Evolutionary conservation across 2,329 filamentous ascomycete genomes (phyloP), one percentile per base, ranked within the genome.

Genomic region (Xylariaceae sp.): DNA sequence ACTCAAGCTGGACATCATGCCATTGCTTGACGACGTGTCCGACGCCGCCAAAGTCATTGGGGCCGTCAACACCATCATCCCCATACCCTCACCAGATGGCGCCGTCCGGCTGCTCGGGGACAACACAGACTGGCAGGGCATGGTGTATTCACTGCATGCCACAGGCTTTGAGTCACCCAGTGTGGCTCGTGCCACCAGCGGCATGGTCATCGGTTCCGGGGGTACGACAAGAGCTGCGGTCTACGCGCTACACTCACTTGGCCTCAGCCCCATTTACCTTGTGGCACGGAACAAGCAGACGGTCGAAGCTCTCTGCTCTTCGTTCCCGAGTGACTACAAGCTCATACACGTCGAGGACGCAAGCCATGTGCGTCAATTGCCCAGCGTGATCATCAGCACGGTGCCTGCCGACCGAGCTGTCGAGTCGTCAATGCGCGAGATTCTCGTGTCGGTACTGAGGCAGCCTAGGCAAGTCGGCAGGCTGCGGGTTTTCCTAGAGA

Each of bases 51-150:
- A 81, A 56, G 75, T 82, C 30, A 96, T 99, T 54, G 94, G 94
- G 18, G 94, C 94, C 3, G 87, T 97, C 56, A 99, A 99, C 72
- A 99, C 94, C 15, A 86, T 99, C 62, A 82, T 96, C 27, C 85
- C 87, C 0, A 64, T 81, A 3, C 46, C 43, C 12, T 64, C 65
- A 7, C 22, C 22, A 27, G 72, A 67, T 3, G 73, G 71, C 4
- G 68, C 74, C 47, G 69, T 70, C 43, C 78, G 75, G 4, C 80
- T 97, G 3, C 68, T 88, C 14, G 94, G 94, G 39, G 88, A 91
- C 66, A 99, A 99, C 70, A 99, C 94, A 11, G 94, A 99, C 72
- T 99, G 90, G 87, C 80, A 83, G 62, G 94, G 94, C 54, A 99
- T 99, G 83, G 83, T 87, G 2, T 82, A 87, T 58, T 85, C 89